Evolutionary conservation across 2,329 filamentous ascomycete species (phyloP).

Genomic region (Alternaria sp.): DNA sequence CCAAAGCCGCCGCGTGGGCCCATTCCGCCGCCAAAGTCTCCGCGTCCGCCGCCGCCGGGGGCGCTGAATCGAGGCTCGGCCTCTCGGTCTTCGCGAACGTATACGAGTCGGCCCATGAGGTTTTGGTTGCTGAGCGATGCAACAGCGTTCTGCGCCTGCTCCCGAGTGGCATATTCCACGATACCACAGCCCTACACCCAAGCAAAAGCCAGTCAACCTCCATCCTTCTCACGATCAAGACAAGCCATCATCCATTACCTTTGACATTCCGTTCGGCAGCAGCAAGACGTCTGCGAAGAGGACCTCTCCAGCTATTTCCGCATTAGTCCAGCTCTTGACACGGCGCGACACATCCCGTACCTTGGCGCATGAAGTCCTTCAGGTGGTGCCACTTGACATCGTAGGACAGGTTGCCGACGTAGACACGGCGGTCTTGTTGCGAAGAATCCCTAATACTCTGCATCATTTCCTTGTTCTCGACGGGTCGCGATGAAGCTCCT

Average conservation of each 20-base stretch:
- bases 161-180: constrained; percentile 99
- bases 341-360: constrained; percentile 64
- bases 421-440: constrained; percentile 98
- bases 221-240: constrained; percentile 78
- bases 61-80: constrained; percentile 95
- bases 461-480: constrained; percentile 97
- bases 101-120: constrained; percentile 97
- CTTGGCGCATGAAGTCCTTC: constrained; percentile 99
- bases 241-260: constrained; percentile 98
- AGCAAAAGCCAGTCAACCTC: constrained; percentile 97
- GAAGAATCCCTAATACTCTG: constrained; percentile 90
- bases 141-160: constrained; percentile 98
- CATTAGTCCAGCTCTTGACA: constrained; percentile 46
- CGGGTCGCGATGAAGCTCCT: constrained; percentile 65
- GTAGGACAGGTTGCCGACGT: constrained; percentile 98
- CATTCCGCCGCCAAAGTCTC: constrained; percentile 58
- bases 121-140: constrained; percentile 98
- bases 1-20: constrained; percentile 56
- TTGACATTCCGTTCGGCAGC: constrained; percentile 99
- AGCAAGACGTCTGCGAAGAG: constrained; percentile 99
- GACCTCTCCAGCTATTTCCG: constrained; percentile 87
- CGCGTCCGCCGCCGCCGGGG: constrained; percentile 63
- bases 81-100: constrained; percentile 98
- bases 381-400: constrained; percentile 99
- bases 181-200: constrained; percentile 99